These are phyloP conservation scores for Cytospora paraplurivora DNA, from an alignment of 2,329 filamentous ascomycete genomes.

Conservation along the genomic window DNA sequence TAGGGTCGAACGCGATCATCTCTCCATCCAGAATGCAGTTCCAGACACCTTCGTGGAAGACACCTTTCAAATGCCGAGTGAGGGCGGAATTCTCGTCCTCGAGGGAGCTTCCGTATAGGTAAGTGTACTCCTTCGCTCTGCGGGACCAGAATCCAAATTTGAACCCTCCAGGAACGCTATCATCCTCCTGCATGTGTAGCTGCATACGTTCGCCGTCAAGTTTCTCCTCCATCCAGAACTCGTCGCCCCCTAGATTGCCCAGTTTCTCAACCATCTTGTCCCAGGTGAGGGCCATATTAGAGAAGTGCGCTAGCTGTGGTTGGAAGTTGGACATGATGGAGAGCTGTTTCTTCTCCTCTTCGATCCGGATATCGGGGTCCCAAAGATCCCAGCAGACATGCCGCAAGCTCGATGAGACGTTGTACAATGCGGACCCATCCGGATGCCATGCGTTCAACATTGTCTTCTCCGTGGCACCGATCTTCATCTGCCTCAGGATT, in stretches of 20 bases:
- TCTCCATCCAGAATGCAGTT: constrained; percentile 94
- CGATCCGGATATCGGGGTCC: constrained; percentile 71
- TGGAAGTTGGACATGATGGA: constrained; percentile 93
- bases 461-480: constrained; percentile 83
- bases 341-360: constrained; percentile 74
- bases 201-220: constrained; percentile 97
- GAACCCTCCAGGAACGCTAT: constrained; percentile 66
- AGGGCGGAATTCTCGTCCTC: constrained; percentile 74
- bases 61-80: constrained; percentile 75
- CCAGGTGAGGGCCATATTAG: constrained; percentile 72
- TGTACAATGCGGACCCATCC: constrained; percentile 78
- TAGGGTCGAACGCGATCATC: constrained; percentile 98
- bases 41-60: constrained; percentile 75
- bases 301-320: constrained; percentile 90
- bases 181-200: constrained; percentile 82
- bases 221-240: constrained; percentile 98
- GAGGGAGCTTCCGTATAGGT: constrained; percentile 82
- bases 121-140: constrained; percentile 95
- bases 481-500: constrained; percentile 75
- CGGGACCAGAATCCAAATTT: constrained; percentile 90
- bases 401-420: constrained; percentile 84
- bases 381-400: constrained; percentile 93
- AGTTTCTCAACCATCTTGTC: constrained; percentile 74
- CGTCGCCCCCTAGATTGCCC: constrained; percentile 68
- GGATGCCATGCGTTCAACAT: constrained; percentile 82